Evolutionary conservation across 176 grass and related monocot species (phyloP), one percentile per base, ranked within the genome.

Genomic region (Triticum timopheevii): DNA sequence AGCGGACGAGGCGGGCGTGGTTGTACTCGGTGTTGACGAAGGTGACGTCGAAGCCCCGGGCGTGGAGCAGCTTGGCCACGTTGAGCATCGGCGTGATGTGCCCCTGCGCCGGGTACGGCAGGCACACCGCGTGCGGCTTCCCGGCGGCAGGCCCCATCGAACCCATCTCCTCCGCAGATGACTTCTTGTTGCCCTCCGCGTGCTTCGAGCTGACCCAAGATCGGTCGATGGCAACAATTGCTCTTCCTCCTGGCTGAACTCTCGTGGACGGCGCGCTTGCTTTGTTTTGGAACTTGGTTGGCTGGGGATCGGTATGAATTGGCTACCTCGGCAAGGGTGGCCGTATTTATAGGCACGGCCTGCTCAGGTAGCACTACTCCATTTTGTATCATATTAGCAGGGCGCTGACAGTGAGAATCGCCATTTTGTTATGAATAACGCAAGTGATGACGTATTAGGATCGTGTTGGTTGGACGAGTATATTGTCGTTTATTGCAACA

Each of bases 11-110:
- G 31, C 89, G 85, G 59, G 79, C 90, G 79, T 93, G 91, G 74
- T 93, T 95, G 86, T 87, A 95, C 79, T 95, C 83, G 47, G 88
- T 86, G 93, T 93, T 89, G 82, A 93, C 88, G 84, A 95, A 95
- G 77, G 93, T 95, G 72, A 95, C 85, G 50, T 84, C 20, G 90
- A 95, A 92, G 83, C 95, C 92, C 15, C 77, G 61, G 58, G 92
- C 90, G 85, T 98, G 91, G 65, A 98, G 95, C 4, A 98, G 66
- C 86, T 97, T 97, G 6, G 92, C 90, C 1, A 97, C 85, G 69
- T 92, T 86, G 4, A 97, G 92, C 91, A 95, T 93, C 25, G 95
- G 89, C 0, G 85, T 98, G 77, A 98, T 79, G 84, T 95, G 91
- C 44, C 95, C 93, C 87, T 98, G 95, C 34, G 85, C 89, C 24